These are phyloP conservation scores for Euryodendron excelsum DNA, from an alignment of 148 eudicot species.

Conservation along the genomic window DNA sequence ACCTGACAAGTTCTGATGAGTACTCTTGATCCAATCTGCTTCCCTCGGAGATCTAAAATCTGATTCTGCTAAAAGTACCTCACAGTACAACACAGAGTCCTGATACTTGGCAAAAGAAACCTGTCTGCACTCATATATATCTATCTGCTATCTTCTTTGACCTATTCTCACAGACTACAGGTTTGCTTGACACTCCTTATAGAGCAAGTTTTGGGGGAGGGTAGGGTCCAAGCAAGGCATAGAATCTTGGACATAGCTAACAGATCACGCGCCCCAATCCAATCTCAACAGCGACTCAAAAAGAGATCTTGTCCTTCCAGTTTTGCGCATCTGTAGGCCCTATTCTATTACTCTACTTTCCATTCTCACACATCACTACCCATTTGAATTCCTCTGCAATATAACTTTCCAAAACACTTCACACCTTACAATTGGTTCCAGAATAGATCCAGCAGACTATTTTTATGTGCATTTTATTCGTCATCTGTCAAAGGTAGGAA, in stretches of 20 bases:
- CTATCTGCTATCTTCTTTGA: constrained; percentile 20
- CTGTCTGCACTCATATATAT: constrained; percentile 29
- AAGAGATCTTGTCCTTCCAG: constrained; percentile 46
- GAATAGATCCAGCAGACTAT: constrained; percentile 55
- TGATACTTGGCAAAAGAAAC: constrained; percentile 18
- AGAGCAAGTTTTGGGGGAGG: constrained; percentile 30
- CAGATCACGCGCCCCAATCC: constrained; percentile 41
- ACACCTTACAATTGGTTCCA: constrained; percentile 56
- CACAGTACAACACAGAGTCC: constrained; percentile 2
- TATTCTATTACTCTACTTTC: constrained; percentile 18
- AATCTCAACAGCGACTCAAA: constrained; percentile 41
- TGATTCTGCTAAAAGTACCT: background rate
- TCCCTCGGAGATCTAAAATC: background rate
- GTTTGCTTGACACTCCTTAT: constrained; percentile 48
- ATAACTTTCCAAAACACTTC: constrained; percentile 41
- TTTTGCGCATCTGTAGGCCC: constrained; percentile 25
- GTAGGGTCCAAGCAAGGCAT: constrained; percentile 42
- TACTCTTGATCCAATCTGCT: constrained; percentile 8
- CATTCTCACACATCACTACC: constrained; percentile 21
- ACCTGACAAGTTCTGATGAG: constrained; percentile 2
- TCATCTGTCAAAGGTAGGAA: constrained; percentile 49
- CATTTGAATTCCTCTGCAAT: constrained; percentile 37
- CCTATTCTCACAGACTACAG: constrained; percentile 31
- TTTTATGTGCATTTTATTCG: constrained; percentile 42
- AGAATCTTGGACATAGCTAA: constrained; percentile 67